Evolutionary conservation across 2,329 filamentous ascomycete genomes (phyloP), one percentile per base, ranked within the genome.

Genomic region (Paraphoma sp.): DNA sequence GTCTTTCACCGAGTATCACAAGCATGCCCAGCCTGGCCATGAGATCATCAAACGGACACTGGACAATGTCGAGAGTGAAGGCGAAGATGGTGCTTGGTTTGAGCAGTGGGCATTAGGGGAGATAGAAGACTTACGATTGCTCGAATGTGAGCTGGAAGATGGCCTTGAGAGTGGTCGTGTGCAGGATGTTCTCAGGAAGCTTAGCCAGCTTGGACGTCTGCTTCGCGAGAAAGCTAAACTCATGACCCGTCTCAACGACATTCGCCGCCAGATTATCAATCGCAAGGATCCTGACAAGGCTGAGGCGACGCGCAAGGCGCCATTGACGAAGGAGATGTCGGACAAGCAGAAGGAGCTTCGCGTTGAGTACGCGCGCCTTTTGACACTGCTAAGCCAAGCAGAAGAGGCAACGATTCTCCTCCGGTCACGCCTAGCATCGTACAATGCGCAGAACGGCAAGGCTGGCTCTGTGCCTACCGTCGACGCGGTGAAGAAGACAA

Each of bases 401-500:
- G 95, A 99, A 78, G 89, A 96, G 75, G 87, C 86, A 3, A 80
- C 96, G 28, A 89, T 89, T 5, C 74, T 97, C 46, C 85, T 98
- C 29, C 91, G 91, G 68, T 89, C 93, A 2, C 90, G 89, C 66
- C 83, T 97, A 16, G 89, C 89, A 0, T 83, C 86, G 17, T 78
- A 79, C 23, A 75, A 79, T 43, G 77, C 79, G 5, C 79, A 85
- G 1, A 82, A 83, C 7, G 84, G 83, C 16, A 70, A 70, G 17
- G 64, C 59, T 2, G 64, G 62, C 23, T 63, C 68, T 1, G 85
- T 89, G 4, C 95, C 95, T 0, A 97, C 93, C 0, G 91, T 97
- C 9, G 95, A 97, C 67, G 92, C 92, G 0, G 91, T 99, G 17
- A 89, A 93, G 65, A 91, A 91, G 57, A 99, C 95, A 1, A 96